Evolutionary conservation across 2,329 filamentous ascomycete species (phyloP).

Genomic region (Fusarium abutilonis): DNA sequence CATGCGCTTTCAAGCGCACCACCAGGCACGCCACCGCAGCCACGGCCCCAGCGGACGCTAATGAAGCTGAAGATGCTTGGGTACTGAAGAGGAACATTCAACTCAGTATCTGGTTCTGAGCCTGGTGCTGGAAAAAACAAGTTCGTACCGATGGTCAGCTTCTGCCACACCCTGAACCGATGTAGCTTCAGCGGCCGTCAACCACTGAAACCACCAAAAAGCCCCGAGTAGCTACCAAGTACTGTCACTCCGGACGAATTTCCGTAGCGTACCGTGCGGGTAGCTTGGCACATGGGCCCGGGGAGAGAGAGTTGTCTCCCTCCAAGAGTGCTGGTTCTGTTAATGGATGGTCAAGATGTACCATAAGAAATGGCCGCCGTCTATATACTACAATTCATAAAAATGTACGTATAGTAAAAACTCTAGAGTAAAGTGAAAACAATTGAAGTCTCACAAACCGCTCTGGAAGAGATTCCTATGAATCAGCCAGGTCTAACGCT

Average conservation of each 20-base stretch:
- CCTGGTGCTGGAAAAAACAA: not conserved
- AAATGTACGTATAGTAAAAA: no score
- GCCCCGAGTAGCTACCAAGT: slow-evolving; percentile 26
- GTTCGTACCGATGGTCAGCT: not conserved
- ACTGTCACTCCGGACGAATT: slow-evolving; percentile 30
- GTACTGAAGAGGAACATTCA: slow-evolving; percentile 21
- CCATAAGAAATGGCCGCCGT: no score
- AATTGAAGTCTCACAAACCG: no score
- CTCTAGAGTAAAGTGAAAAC: no score
- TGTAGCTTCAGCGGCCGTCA: not conserved
- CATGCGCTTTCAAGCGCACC: slow-evolving; percentile 35
- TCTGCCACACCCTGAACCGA: not conserved
- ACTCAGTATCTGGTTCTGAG: not conserved
- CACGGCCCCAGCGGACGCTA: slow-evolving; percentile 43
- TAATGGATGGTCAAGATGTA: not conserved
- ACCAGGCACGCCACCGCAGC: slow-evolving; percentile 44
- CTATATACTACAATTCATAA: no score
- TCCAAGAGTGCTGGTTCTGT: slow-evolving; percentile 16
- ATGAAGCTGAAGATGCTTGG: slow-evolving; percentile 27
- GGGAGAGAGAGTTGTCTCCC: slow-evolving; percentile 27
- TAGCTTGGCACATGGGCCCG: slow-evolving; percentile 35
- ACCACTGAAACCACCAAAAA: slow-evolving; percentile 1
- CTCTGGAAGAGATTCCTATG: no score
- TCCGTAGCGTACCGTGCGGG: slow-evolving; percentile 39
- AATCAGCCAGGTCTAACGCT: not conserved